Percentiles rank a stretch among this genome's conserved stretches.
These are phyloP conservation scores for Exutisphaerella laricina DNA, from an alignment of 2,329 filamentous ascomycete species.

Conservation along the genomic window DNA sequence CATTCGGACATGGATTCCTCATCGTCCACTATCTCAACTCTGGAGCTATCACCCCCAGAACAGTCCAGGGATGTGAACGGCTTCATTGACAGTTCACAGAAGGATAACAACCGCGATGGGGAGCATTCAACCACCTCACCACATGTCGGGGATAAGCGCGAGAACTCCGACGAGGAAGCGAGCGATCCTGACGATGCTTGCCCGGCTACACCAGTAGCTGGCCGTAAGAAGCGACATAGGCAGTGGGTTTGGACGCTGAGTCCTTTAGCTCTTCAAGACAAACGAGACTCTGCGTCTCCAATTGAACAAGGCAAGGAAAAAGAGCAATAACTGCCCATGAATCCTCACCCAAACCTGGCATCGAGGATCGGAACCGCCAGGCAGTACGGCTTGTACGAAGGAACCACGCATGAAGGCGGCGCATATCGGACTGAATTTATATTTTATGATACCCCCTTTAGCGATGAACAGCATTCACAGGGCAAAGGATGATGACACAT, in stretches of 20 bases:
- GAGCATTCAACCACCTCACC: constrained; percentile 11
- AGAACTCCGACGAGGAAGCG: constrained; percentile 46
- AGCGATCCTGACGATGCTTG: constrained; percentile 40
- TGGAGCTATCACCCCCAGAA: constrained; percentile 22
- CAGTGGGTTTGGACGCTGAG: constrained; percentile 54
- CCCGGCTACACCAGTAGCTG: constrained; percentile 50
- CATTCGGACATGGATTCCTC: constrained; percentile 51
- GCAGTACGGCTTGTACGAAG: constrained; percentile 48
- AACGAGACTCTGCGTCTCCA: background rate
- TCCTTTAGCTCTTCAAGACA: background rate
- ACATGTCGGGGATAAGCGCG: constrained; percentile 38
- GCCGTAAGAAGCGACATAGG: constrained; percentile 48
- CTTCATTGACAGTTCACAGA: constrained; percentile 2
- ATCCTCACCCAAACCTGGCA: constrained; percentile 32
- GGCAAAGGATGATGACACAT: no score
- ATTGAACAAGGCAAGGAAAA: background rate
- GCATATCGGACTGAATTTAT: no score
- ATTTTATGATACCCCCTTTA: no score
- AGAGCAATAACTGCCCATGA: background rate
- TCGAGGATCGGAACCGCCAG: constrained; percentile 33
- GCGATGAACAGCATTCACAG: no score
- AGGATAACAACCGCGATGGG: constrained; percentile 5
- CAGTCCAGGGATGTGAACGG: background rate
- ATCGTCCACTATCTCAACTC: constrained; percentile 29
- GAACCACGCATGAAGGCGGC: no score